Conservation (phyloP, 2,329 filamentous ascomycete genomes). For the Annulohypoxylon truncatum region DNA sequence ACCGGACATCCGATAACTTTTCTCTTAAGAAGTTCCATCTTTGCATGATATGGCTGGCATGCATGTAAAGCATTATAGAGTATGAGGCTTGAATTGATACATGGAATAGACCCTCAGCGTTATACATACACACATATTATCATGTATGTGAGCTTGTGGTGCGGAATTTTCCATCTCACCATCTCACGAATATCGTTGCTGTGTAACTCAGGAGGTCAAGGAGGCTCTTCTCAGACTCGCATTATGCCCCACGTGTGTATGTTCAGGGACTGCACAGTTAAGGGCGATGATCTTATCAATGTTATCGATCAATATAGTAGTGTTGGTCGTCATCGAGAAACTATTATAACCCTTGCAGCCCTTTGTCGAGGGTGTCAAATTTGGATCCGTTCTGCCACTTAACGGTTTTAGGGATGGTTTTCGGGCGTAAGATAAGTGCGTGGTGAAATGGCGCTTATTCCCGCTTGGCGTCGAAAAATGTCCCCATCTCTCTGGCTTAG, state of each 20-base stretch:
- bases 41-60: conserved; percentile 9
- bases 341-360: conserved; percentile 2
- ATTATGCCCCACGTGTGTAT: neutral
- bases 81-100: neutral
- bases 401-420: conserved; percentile 4
- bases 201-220: conserved; percentile 7
- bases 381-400: conserved; percentile 12
- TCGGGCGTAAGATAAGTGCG: neutral
- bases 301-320: neutral
- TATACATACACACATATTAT: neutral
- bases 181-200: neutral
- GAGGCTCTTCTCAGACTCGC: conserved; percentile 10
- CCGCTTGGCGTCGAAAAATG: neutral
- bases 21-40: conserved; percentile 3
- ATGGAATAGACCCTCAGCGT: neutral
- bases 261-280: neutral
- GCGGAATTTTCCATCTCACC: neutral
- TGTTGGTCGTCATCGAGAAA: conserved; percentile 15
- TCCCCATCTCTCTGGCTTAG: neutral
- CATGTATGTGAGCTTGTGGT: neutral
- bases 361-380: neutral
- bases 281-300: conserved; percentile 3
- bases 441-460: neutral
- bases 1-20: conserved; percentile 27
- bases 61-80: neutral